Percentiles rank a stretch among this genome's conserved stretches.
Evolutionary conservation across 306 rosid genomes (phyloP).

Genomic region (Acmispon strigosus): DNA sequence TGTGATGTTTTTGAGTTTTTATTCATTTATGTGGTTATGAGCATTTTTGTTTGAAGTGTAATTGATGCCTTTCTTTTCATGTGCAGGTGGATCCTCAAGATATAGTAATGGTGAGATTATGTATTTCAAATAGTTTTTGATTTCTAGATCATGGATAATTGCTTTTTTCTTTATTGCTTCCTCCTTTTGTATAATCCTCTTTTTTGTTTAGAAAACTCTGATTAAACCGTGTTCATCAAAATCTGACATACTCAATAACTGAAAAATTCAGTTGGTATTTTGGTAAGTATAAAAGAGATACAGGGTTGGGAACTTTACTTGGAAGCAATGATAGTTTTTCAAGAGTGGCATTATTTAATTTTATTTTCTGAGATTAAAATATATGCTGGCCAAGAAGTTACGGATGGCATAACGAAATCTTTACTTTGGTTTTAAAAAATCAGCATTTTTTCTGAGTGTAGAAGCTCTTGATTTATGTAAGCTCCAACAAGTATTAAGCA

Average conservation of each 20-base stretch:
- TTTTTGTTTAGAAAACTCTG: neutral
- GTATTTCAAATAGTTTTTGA: constrained; percentile 9
- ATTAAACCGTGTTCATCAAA: neutral
- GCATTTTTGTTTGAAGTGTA: neutral
- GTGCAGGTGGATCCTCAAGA: constrained; percentile 99
- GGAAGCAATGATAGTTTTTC: neutral
- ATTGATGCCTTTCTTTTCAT: constrained; percentile 23
- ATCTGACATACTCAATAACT: neutral
- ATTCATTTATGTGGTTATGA: neutral
- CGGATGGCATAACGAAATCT: too few relatives aligned
- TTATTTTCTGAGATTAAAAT: too few relatives aligned
- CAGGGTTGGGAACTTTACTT: neutral
- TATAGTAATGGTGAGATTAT: constrained; percentile 78
- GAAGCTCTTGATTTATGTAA: neutral
- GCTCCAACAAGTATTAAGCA: neutral
- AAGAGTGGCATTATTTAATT: neutral
- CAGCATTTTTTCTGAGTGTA: neutral
- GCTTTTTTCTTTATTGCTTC: constrained; percentile 14
- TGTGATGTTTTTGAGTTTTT: neutral
- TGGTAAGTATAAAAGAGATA: neutral
- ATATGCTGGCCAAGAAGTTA: too few relatives aligned
- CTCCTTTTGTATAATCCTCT: neutral
- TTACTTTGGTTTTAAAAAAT: too few relatives aligned
- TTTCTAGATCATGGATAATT: neutral
- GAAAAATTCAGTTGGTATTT: neutral